Evolutionary conservation across 78 protist genomes (phyloP).

Genomic region (Dictyostelium brefeldianum): DNA sequence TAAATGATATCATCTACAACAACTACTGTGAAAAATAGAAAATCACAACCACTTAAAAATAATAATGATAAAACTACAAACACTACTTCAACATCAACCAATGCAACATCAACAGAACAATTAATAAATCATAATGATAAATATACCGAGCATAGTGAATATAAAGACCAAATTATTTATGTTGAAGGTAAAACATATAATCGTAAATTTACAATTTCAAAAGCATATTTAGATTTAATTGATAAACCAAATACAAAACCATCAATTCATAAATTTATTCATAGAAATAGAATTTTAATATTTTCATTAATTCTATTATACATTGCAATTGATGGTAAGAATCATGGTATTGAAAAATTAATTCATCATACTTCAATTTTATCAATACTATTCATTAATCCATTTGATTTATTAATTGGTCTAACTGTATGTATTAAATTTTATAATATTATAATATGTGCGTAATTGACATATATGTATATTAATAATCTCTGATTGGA

Average conservation of each 20-base stretch:
- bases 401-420: conserved; percentile 18
- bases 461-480: no score
- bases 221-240: conserved; percentile 37
- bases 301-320: conserved; percentile 18
- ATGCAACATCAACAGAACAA: no score
- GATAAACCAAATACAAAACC: conserved; percentile 33
- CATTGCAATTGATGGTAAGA: not conserved
- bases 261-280: conserved; percentile 37
- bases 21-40: no score
- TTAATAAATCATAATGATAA: no score
- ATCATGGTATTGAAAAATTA: conserved; percentile 29
- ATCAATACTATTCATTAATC: conserved; percentile 27
- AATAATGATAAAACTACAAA: no score
- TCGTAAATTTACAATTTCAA: conserved; percentile 38
- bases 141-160: not conserved
- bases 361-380: not conserved
- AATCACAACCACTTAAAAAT: no score
- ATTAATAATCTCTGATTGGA: no score
- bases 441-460: no score
- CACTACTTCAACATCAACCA: no score
- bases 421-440: conserved; percentile 16
- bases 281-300: conserved; percentile 49
- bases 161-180: not conserved
- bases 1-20: no score
- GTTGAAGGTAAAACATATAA: conserved; percentile 20